Evolutionary conservation across 2,329 filamentous ascomycete species (phyloP).

Genomic region (Trichophyton schoenleinii): DNA sequence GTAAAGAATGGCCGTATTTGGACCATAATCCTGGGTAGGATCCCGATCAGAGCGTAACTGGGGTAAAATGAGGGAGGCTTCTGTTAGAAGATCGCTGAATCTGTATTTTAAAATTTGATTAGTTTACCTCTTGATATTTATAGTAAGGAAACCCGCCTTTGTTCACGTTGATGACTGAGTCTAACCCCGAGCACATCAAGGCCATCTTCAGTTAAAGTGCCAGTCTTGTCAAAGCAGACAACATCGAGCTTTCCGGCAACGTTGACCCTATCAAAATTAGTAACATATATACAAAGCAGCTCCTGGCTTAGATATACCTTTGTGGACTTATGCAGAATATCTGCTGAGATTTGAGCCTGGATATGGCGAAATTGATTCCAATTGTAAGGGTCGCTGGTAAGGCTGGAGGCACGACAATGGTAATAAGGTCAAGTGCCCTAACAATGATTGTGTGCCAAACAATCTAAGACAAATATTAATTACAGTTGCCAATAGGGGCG

Average conservation of each 20-base stretch:
- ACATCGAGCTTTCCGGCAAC: slow-evolving; percentile 83
- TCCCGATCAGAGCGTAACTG: slow-evolving; percentile 43
- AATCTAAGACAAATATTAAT: slow-evolving; percentile 33
- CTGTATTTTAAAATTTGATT: slow-evolving; percentile 19
- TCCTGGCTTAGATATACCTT: slow-evolving; percentile 24
- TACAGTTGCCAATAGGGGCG: background rate
- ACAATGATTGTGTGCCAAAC: slow-evolving; percentile 86
- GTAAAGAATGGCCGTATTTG: slow-evolving; percentile 62
- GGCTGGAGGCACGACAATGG: slow-evolving; percentile 91
- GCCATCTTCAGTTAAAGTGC: slow-evolving; percentile 70
- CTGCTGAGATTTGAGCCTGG: slow-evolving; percentile 69
- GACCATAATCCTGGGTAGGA: slow-evolving; percentile 47
- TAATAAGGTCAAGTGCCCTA: slow-evolving; percentile 85
- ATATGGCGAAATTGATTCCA: slow-evolving; percentile 87
- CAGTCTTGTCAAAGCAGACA: slow-evolving; percentile 81
- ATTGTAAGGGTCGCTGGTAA: slow-evolving; percentile 91
- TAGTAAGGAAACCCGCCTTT: slow-evolving; percentile 24
- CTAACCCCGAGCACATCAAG: slow-evolving; percentile 84
- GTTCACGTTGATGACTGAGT: slow-evolving; percentile 52
- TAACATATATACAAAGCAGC: background rate
- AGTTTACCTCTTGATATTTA: background rate
- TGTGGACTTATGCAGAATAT: slow-evolving; percentile 98
- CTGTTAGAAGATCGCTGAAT: slow-evolving; percentile 65
- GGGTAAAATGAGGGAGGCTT: slow-evolving; percentile 48
- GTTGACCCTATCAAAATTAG: slow-evolving; percentile 53